Evolutionary conservation across 73 alveolate genomes (phyloP), one percentile per base, ranked within the genome.

Genomic region (Paraurostyla sp.): DNA sequence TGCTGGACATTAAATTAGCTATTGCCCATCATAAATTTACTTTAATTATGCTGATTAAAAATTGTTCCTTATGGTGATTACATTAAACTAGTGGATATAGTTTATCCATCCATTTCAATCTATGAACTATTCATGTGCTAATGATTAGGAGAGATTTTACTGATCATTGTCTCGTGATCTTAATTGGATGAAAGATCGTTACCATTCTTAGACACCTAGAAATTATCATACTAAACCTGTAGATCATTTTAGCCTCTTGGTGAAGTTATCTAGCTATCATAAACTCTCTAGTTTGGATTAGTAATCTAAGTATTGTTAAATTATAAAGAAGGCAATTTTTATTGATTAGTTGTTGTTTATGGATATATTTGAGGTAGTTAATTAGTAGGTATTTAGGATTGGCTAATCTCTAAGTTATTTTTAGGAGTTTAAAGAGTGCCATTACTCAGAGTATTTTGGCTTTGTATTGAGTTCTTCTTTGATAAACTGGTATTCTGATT

Each of bases 51-150:
- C 3, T 60, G 78, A 30, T 27, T 7, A 6, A 29, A 50, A 60
- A 60, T 60, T 11, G 78, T 60, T 9, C 78, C 78, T 60, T 60
- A 23, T 9, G 78, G 78, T 11, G 78, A 60, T 27, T 60, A 25
- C 45, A 60, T 2, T 3, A 60, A 3, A 32, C 78, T 60, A n/a
- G n/a, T n/a, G 9, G 78, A 60, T 9, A 60, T 60, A 3, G 78
- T 60, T 29, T 60, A 6, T 6, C 7, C 32, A 16, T 60, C 78
- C 40, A 4, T 60, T 30, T 4, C 50, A 3, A 11, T 33, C 3
- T 45, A 30, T 30, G 4, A 16, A 60, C 32, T 9, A 18, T n/a
- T n/a, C n/a, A n/a, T n/a, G n/a, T n/a, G n/a, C n/a, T n/a, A n/a
- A n/a, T n/a, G n/a, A n/a, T 16, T 13, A 6, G 78, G 78, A 9